phyloP scores from a whole-genome alignment of 1,284 basidiomycete genomes.

The Cystobasidiaceae sp. region DNA sequence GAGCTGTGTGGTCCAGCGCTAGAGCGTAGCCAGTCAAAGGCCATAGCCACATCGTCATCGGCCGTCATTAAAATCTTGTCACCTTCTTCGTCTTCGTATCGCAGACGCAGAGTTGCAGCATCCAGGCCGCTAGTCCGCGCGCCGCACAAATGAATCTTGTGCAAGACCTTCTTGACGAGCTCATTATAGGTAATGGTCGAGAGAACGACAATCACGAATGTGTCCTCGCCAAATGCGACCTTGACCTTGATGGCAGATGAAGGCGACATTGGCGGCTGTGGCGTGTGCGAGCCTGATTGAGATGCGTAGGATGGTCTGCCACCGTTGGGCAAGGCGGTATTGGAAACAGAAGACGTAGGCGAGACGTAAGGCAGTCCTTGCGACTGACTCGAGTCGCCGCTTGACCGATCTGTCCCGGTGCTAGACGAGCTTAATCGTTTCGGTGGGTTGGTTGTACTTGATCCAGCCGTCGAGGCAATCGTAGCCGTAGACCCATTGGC shows the following conservation, averaged over 20 bases:
- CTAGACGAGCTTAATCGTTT: conserved; percentile 38
- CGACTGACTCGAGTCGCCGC: conserved; percentile 36
- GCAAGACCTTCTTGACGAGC: conserved; percentile 79
- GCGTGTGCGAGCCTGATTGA: background rate
- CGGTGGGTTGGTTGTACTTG: conserved; percentile 27
- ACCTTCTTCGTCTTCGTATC: conserved; percentile 86
- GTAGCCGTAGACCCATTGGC: conserved; percentile 29
- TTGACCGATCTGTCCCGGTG: conserved; percentile 38
- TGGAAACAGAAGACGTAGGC: conserved; percentile 27
- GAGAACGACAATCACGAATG: conserved; percentile 85
- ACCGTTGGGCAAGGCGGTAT: background rate
- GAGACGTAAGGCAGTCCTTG: conserved; percentile 28
- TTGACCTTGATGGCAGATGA: conserved; percentile 37
- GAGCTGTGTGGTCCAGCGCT: background rate
- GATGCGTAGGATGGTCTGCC: background rate
- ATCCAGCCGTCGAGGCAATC: conserved; percentile 30
- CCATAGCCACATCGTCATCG: conserved; percentile 84
- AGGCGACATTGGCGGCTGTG: conserved; percentile 12
- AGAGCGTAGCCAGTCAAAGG: conserved; percentile 56
- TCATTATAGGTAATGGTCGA: conserved; percentile 68
- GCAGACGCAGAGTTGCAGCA: conserved; percentile 66
- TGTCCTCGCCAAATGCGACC: conserved; percentile 80
- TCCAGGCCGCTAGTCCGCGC: conserved; percentile 53
- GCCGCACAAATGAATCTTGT: conserved; percentile 85
- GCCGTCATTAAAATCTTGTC: conserved; percentile 77